phyloP scores from a whole-genome alignment of 805 yeast genomes.

The Cyberlindnera petersonii region DNA sequence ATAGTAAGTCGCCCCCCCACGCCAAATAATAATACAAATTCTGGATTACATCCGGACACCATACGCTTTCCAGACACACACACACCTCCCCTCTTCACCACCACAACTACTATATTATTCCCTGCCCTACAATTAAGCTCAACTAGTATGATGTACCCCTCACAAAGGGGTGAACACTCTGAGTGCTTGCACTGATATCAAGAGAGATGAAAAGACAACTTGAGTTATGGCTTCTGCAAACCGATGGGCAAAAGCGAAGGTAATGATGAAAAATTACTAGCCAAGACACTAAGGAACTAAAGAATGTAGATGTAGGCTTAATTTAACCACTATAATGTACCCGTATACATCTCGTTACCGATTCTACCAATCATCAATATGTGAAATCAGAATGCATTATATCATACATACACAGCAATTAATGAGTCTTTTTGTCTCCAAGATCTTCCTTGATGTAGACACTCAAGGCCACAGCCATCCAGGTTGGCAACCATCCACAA shows the following conservation, averaged over 20 bases:
- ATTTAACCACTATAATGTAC: too few species aligned
- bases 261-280: conserved; percentile 2
- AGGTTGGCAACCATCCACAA: conserved; percentile 79
- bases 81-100: too few species aligned
- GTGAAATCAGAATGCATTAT: neutral
- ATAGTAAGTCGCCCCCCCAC: too few species aligned
- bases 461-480: conserved; percentile 48
- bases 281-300: conserved; percentile 7
- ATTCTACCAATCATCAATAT: too few species aligned
- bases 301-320: too few species aligned
- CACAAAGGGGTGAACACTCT: conserved; percentile 42
- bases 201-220: too few species aligned
- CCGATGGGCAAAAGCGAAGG: conserved; percentile 12
- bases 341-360: neutral
- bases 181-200: conserved; percentile 49
- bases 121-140: too few species aligned
- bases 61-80: too few species aligned
- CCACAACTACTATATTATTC: too few species aligned
- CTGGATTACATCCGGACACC: too few species aligned
- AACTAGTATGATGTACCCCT: conserved; percentile 38
- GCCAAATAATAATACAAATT: too few species aligned
- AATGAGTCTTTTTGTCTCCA: conserved; percentile 10
- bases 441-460: conserved; percentile 3
- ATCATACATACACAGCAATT: neutral
- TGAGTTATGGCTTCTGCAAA: too few species aligned